Evolutionary conservation across 306 rosid species (phyloP), one percentile per base, ranked within the genome.

Genomic region (Vigna radiata): DNA sequence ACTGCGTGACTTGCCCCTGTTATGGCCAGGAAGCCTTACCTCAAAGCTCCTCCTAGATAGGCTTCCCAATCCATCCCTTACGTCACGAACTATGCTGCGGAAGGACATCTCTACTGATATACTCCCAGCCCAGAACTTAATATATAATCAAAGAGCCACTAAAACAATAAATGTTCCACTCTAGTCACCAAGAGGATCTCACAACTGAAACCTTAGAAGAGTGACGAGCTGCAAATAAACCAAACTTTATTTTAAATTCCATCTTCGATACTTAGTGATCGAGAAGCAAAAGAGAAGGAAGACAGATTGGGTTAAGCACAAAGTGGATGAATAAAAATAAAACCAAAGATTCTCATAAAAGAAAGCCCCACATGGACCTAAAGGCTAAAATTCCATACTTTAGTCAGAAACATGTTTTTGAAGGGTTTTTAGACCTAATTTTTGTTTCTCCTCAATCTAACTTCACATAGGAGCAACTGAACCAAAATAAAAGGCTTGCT

Each of bases 31-130:
- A 79, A 95, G 88, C 83, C 96, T 87, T 68, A 88, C 86, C 70
- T 96, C 99, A 85, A 96, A 96, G 80, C 97, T 89, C 63, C 98
- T 80, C 53, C 97, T 91, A 0, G 99, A 96, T 63, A 96, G 81
- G 79, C 96, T 96, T 79, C 99, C 99, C 83, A 93, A 77, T 44
- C 97, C 96, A 85, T 91, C 98, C 88, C 98, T 88, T 73, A 96
- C 97, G 66, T 96, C 99, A 8, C 97, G 98, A 39, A 96, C 92
- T 58, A 96, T 91, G 75, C 98, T 88, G 18, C 99, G 97, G 80
- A 92, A 96, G 46, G 98, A 96, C 99, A 96, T 96, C 62, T 85
- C 71, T 83, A 85, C 85, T 48, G 27, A 78, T 44, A 48, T 10
- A 60, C 68, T 44, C 56, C 77, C 69, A 85, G 70, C 78, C 87